Evolutionary conservation across 257 asterid genomes (phyloP), one percentile per base, ranked within the genome.

Genomic region (Leptodermis oblonga): DNA sequence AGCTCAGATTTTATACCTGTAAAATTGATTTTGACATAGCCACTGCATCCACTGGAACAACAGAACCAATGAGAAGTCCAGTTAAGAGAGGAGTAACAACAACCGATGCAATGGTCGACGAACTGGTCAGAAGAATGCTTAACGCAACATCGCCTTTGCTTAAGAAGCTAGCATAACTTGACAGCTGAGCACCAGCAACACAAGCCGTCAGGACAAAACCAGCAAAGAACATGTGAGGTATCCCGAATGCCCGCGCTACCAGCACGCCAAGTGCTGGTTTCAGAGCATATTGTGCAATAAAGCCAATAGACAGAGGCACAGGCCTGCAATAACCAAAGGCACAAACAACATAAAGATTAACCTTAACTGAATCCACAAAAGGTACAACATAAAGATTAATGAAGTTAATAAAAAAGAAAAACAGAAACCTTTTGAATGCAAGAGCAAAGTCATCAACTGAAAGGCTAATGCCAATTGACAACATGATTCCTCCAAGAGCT

Each of bases 401-500:
- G 41, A 41, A 77, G 49, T 12, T n/a, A 43, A 36, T 72, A 28
- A 14, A 58, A 11, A 4, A 13, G 28, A 46, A 62, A 70, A 61
- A 31, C n/a, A 0, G 25, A 36, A 64, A 93, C 97, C 99, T 94
- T 77, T 87, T 86, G 75, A 87, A 85, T 39, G 99, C 99, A 26
- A 94, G 86, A 71, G 96, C 88, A 74, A 94, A 91, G 80, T 91
- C 99, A 74, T 89, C 89, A 49, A 94, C 62, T 15, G 99, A 89
- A n/a, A 94, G 97, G 73, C 67, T 79, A 80, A 94, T 94, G 46
- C 99, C 99, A 70, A 94, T 94, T 1, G 99, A 94, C 74, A 94
- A 70, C 99, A 94, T 91, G 71, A 94, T 91, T 53, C 99, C 99
- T 77, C 99, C 98, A 46, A 94, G 98, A 61, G 99, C 99, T 48